A percentile compares a stretch with the other conserved stretches of the same genome.
Conservation (phyloP, 2,329 filamentous ascomycete genomes). For the Colletotrichum graminicola region DNA sequence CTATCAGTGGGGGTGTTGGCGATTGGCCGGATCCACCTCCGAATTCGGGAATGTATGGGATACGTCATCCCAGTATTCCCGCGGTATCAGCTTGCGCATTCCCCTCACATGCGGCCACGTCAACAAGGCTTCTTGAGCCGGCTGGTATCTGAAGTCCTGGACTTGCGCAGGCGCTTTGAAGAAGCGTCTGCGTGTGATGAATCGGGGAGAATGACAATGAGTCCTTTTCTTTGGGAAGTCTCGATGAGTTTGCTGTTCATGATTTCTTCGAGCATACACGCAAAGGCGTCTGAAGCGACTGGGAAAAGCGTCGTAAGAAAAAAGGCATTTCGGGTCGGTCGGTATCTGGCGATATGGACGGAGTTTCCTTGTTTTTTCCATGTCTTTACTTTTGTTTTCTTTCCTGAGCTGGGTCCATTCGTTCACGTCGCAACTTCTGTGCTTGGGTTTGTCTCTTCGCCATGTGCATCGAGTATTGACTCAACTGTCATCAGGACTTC, state of each 20-base stretch:
- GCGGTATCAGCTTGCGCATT: neutral
- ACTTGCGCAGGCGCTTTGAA: neutral
- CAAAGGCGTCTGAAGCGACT: neutral
- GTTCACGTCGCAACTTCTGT: neutral
- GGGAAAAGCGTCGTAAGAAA: neutral
- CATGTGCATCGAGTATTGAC: neutral
- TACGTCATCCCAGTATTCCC: constrained; percentile 2
- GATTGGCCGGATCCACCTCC: neutral
- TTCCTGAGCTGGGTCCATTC: too few species aligned
- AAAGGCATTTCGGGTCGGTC: neutral
- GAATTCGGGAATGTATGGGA: neutral
- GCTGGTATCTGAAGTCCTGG: neutral
- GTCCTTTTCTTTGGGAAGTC: neutral
- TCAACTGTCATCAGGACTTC: neutral
- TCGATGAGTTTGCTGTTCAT: neutral
- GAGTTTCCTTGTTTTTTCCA: too few species aligned
- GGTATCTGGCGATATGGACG: too few species aligned
- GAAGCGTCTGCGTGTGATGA: neutral
- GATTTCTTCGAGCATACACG: too few species aligned
- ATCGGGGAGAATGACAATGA: neutral
- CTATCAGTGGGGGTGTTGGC: neutral
- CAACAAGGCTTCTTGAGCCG: neutral
- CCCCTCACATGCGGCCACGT: neutral
- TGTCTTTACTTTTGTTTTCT: too few species aligned
- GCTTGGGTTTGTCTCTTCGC: neutral